Evolutionary conservation across 129 eudicot genomes (phyloP), one percentile per base, ranked within the genome.

Genomic region (Artemisia argyi): DNA sequence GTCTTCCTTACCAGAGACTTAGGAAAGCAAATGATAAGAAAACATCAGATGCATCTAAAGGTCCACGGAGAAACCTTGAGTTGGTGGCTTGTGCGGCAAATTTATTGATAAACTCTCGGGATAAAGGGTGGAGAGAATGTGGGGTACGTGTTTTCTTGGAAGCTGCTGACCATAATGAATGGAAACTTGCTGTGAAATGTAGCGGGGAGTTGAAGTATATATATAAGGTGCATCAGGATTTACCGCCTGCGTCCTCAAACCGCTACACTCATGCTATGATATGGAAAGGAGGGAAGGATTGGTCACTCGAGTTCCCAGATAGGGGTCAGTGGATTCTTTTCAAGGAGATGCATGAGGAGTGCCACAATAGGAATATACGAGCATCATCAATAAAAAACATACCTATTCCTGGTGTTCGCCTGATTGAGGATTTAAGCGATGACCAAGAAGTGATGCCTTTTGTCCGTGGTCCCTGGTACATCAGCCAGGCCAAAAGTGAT

Each of bases 261-360:
- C 92, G 96, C 59, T 89, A 77, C 76, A 89, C 98, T 3, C 98
- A 89, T 82, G 96, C 96, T 59, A 93, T 93, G 98, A 89, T 89
- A 92, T 93, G 98, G 96, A 93, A 89, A 87, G 98, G 95, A 11
- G 96, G 92, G 71, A 89, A 89, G 75, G 96, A 93, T 64, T 93
- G 98, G 98, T 80, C 82, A 24, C 76, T 93, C 67, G 96, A 93
- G 83, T 93, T 93, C 75, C 90, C 95, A 24, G 92, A 93, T 70
- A 70, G 95, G 82, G 71, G 88, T 73, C 96, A 89, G 47, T 93
- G 98, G 98, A 58, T 79, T 65, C 73, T 87, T 28, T 93, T 93
- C 69, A 93, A 93, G 77, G 98, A 93, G 86, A 80, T 93, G 92
- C 88, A 93, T 28, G 96, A 89, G 68, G 98, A 93, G 82, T 93